Evolutionary conservation across 2,329 filamentous ascomycete species (phyloP), one percentile per base, ranked within the genome.

Genomic region (Alternaria ventricosa): DNA sequence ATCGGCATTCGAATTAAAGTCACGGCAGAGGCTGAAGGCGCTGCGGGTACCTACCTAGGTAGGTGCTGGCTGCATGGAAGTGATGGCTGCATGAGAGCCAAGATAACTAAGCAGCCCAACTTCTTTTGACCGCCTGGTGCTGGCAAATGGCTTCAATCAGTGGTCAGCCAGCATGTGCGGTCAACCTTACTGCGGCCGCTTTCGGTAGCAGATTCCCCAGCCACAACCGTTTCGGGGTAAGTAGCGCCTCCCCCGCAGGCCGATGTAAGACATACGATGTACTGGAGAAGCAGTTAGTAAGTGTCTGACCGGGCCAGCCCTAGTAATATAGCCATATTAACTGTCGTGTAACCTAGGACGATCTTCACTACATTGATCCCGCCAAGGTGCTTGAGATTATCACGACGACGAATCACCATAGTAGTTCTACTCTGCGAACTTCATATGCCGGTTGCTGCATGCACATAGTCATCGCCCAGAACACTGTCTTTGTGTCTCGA

Each of bases 251-350:
- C 28, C 5, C 15, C 30, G 36, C 33, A 27, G 44, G 30, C n/a
- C 33, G 7, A 18, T 28, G 28, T 41, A 50, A 51, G 33, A 12
- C 13, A 20, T 22, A 25, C n/a, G n/a, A 30, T 30, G 25, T 18
- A 50, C 23, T 23, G 25, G 13, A 61, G 47, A 33, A 13, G 22
- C 28, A n/a, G 27, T 27, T 30, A 9, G 15, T n/a, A 36, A 20
- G 12, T 18, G 15, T 47, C 41, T 46, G 41, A 33, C 27, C 12
- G 28, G 27, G 20, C 44, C 11, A 56, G 58, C 44, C 7, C 41
- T 12, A 27, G 45, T 25, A 50, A 20, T 63, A 53, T 63, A 56
- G 18, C 33, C 44, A 60, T 30, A 63, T 55, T 60, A 60, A 60
- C 50, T 50, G 56, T 20, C 55, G 60, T 63, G 50, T 60, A 55